These are phyloP conservation scores for Urochloa ruziziensis DNA, from an alignment of 176 grass and related monocot genomes.

Conservation along the genomic window DNA sequence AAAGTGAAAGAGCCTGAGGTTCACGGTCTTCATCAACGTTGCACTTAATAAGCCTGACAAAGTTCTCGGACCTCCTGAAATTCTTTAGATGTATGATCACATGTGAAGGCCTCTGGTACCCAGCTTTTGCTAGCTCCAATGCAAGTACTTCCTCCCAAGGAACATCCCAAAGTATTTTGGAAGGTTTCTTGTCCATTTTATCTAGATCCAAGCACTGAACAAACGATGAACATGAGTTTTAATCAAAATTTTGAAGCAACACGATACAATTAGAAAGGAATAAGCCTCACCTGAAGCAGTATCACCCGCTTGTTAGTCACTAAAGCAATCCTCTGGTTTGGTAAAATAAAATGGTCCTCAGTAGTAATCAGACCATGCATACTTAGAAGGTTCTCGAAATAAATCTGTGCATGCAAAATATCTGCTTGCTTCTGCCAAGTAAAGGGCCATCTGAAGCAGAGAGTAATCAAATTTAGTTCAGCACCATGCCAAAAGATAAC, in stretches of 20 bases:
- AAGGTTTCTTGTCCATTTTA: constrained; percentile 93
- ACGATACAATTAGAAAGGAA: constrained; percentile 23
- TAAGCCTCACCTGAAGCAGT: constrained; percentile 73
- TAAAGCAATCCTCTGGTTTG: constrained; percentile 73
- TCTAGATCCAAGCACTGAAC: constrained; percentile 76
- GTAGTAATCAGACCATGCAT: constrained; percentile 99
- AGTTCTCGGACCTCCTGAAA: constrained; percentile 79
- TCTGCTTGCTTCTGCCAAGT: constrained; percentile 90
- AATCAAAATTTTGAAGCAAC: constrained; percentile 9
- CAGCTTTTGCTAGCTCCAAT: constrained; percentile 90
- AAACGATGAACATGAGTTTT: background rate
- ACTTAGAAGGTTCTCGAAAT: constrained; percentile 98
- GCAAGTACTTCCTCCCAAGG: constrained; percentile 89
- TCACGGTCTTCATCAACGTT: constrained; percentile 49
- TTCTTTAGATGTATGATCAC: constrained; percentile 94
- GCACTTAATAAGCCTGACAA: constrained; percentile 83
- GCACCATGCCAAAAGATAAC: constrained; percentile 16
- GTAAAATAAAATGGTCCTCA: constrained; percentile 79
- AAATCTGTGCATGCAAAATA: constrained; percentile 94
- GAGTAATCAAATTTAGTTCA: constrained; percentile 24
- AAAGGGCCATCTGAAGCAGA: constrained; percentile 85
- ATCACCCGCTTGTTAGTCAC: constrained; percentile 88
- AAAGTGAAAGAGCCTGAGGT: constrained; percentile 77
- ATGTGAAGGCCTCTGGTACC: constrained; percentile 72
- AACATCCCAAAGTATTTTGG: constrained; percentile 96